phyloP scores from a whole-genome alignment of 768 basidiomycete species.

The Amanita polypyramis region DNA sequence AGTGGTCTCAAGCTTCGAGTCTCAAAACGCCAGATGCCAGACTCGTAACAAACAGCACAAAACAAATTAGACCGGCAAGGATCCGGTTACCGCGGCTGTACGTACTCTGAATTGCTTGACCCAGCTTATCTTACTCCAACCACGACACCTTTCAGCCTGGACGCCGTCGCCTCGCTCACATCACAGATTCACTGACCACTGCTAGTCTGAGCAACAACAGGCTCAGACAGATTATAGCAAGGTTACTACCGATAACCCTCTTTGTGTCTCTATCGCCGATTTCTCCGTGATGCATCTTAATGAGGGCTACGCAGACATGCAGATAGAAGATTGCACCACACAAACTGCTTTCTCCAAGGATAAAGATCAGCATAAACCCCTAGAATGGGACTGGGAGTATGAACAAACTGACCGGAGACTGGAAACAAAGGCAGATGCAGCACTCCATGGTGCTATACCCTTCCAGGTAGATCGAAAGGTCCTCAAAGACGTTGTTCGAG shows the following conservation, averaged over 20 bases:
- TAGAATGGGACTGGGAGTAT: conserved; percentile 62
- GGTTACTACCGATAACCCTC: not conserved
- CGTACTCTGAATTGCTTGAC: too few species aligned
- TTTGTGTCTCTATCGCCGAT: too few species aligned
- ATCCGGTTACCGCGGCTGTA: too few species aligned
- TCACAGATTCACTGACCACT: not conserved
- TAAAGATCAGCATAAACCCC: not conserved
- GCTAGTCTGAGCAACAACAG: not conserved
- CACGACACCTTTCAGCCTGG: too few species aligned
- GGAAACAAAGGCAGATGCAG: conserved; percentile 55
- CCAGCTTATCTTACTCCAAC: not conserved
- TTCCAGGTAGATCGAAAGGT: conserved; percentile 70
- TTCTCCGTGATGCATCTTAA: not conserved
- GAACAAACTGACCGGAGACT: conserved; percentile 62
- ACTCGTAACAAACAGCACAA: too few species aligned
- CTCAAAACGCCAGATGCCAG: too few species aligned
- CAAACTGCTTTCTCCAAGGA: not conserved
- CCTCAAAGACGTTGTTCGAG: conserved; percentile 67
- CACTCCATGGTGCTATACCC: conserved; percentile 48
- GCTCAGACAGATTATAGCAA: not conserved
- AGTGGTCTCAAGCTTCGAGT: too few species aligned
- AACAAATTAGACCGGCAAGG: too few species aligned
- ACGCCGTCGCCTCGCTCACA: not conserved
- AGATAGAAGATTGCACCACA: not conserved
- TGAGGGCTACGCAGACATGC: not conserved